phyloP scores from a whole-genome alignment of 2,329 filamentous ascomycete species.

The Arthrinium phaeospermum region DNA sequence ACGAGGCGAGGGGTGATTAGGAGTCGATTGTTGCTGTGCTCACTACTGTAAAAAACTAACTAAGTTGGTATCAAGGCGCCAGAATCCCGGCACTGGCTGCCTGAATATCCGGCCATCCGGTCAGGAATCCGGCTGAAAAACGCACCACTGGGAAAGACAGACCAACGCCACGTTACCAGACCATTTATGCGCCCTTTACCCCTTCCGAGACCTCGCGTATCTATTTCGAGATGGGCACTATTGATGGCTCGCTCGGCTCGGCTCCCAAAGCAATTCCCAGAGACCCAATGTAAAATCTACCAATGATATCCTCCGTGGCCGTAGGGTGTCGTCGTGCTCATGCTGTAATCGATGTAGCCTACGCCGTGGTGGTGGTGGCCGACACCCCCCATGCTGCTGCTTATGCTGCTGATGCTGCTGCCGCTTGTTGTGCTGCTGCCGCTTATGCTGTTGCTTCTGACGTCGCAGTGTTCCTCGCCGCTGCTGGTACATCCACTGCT shows the following conservation, averaged over 20 bases:
- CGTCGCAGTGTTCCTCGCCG: background rate
- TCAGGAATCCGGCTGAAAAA: background rate
- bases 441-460: background rate
- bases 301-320: conserved; percentile 3
- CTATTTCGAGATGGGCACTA: conserved; percentile 1
- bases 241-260: background rate
- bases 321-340: background rate
- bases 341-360: background rate
- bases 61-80: background rate
- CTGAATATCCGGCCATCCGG: conserved; percentile 8
- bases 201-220: background rate
- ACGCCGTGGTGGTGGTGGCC: too few species aligned
- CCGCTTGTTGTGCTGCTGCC: background rate
- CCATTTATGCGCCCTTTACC: conserved; percentile 13
- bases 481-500: background rate
- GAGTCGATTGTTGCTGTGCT: background rate
- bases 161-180: conserved; percentile 9
- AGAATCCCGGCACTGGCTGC: conserved; percentile 2
- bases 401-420: background rate
- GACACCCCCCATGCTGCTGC: background rate
- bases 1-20: background rate
- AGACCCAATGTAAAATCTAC: background rate
- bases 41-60: background rate
- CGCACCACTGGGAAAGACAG: conserved; percentile 8
- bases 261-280: background rate